phyloP scores from a whole-genome alignment of 139 green algal species.

The Asterochloris sp. region DNA sequence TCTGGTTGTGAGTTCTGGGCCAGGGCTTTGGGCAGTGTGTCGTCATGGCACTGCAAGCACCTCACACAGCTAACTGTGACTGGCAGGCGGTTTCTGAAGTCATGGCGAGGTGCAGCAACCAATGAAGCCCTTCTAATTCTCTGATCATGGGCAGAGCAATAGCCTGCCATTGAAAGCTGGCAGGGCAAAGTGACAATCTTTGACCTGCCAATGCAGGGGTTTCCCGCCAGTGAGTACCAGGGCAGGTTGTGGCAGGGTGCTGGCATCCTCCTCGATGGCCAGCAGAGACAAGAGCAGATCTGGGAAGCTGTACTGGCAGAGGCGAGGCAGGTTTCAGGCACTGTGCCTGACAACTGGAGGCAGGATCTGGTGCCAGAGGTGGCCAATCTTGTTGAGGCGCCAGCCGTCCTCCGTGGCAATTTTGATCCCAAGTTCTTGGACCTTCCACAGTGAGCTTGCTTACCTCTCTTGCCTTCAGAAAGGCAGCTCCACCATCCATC shows the following conservation, averaged over 20 bases:
- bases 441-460: constrained; percentile 66
- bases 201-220: not conserved
- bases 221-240: not conserved
- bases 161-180: too few relatives aligned
- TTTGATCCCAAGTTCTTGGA: constrained; percentile 85
- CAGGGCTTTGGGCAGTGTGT: too few relatives aligned
- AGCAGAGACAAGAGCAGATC: constrained; percentile 56
- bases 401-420: constrained; percentile 71
- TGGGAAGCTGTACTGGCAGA: constrained; percentile 57
- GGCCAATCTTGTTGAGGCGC: constrained; percentile 87
- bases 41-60: too few relatives aligned
- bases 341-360: constrained; percentile 52
- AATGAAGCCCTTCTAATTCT: too few relatives aligned
- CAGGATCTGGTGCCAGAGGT: constrained; percentile 80
- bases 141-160: too few relatives aligned
- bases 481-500: too few relatives aligned
- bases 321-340: constrained; percentile 26
- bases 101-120: too few relatives aligned
- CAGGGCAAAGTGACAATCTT: too few relatives aligned
- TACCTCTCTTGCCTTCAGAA: too few relatives aligned
- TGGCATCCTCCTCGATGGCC: constrained; percentile 62
- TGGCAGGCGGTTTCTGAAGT: too few relatives aligned
- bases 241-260: not conserved
- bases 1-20: not conserved
- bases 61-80: too few relatives aligned